Evolutionary conservation across 2,329 filamentous ascomycete genomes (phyloP), one percentile per base, ranked within the genome.

Genomic region (Dichotomopilus funicola): DNA sequence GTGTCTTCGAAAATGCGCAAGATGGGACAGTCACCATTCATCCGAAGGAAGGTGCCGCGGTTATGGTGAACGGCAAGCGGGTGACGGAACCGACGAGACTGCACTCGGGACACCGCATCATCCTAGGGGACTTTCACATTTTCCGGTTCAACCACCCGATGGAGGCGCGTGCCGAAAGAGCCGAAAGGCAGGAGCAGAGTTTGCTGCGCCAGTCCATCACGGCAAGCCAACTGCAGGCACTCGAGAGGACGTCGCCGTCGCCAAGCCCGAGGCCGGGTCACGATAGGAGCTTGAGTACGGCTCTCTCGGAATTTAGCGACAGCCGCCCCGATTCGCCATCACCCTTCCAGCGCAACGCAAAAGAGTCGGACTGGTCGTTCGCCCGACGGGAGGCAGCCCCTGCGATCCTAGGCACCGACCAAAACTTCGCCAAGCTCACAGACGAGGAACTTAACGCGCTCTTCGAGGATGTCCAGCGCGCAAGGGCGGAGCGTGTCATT

Each of bases 111-210:
- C 96, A 91, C 69, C 87, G 94, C 59, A 88, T 99, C 53, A 99
- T 99, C 60, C 78, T 99, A 8, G 94, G 94, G 42, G 94, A 99
- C 71, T 99, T 99, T 65, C 94, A 99, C 70, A 99, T 99, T 59
- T 97, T 99, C 73, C 81, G 94, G 55, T 99, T 99, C 76, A 99
- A 97, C 66, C 91, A 99, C 68, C 94, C 94, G 0, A 87, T 96
- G 77, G 94, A 99, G 73, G 94, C 94, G 35, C 85, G 89, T 56
- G 92, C 91, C 3, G 94, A 99, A 72, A 79, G 94, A 53, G 91
- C 90, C 10, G 90, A 96, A 66, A 84, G 89, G 63, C 89, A 88
- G 11, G 59, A 65, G 60, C 84, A 90, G 67, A 96, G 89, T 66
- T 75, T 95, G 19, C 76, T 99, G 55, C 86, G 92, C 46, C 92